These are phyloP conservation scores for Hypomyces rosellus DNA, from an alignment of 2,329 filamentous ascomycete genomes.

Conservation along the genomic window DNA sequence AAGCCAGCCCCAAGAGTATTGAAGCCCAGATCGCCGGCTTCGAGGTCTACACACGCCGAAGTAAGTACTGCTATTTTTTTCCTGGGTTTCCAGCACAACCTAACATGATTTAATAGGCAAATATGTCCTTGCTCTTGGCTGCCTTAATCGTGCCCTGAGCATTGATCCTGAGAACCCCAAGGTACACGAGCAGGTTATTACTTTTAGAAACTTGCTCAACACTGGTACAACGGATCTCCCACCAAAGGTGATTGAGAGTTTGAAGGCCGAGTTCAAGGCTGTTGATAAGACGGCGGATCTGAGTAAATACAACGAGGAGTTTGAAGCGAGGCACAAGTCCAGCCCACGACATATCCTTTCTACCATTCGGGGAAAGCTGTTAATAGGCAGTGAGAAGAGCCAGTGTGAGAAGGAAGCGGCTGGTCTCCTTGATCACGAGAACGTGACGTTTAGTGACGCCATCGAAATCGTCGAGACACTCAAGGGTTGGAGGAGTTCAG, in stretches of 20 bases:
- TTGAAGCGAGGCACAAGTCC: constrained; percentile 53
- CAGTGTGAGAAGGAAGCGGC: constrained; percentile 57
- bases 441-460: constrained; percentile 50
- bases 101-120: constrained; percentile 53
- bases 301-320: constrained; percentile 60
- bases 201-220: constrained; percentile 59
- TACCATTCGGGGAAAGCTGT: constrained; percentile 52
- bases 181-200: constrained; percentile 67
- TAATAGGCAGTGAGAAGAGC: constrained; percentile 51
- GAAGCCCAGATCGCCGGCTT: constrained; percentile 82
- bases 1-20: constrained; percentile 73
- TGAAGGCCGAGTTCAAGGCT: constrained; percentile 61
- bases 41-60: constrained; percentile 77
- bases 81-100: not conserved
- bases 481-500: constrained; percentile 43
- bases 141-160: constrained; percentile 65
- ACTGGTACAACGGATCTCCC: constrained; percentile 52
- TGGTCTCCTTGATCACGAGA: constrained; percentile 47
- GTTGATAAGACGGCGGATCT: constrained; percentile 54
- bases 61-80: constrained; percentile 49
- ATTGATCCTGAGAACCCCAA: constrained; percentile 64
- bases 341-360: constrained; percentile 59
- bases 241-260: constrained; percentile 59
- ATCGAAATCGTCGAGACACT: constrained; percentile 38
- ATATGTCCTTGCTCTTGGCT: constrained; percentile 79